Conservation (phyloP, 306 rosid species). For the Acmispon strigosus region DNA sequence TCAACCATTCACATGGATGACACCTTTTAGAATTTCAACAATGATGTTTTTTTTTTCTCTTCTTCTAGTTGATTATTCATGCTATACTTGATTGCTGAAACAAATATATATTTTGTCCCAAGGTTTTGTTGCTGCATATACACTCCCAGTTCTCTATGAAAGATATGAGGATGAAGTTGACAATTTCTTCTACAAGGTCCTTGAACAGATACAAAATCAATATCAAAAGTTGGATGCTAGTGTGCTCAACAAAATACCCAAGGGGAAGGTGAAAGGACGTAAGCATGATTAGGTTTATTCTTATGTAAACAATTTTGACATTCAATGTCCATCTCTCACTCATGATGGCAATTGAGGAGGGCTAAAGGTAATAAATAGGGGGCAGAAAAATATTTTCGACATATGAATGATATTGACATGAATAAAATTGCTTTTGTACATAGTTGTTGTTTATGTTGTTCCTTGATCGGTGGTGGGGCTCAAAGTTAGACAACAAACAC, state of each 20-base stretch:
- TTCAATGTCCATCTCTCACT: neutral
- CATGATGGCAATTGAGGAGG: neutral
- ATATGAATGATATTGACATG: neutral
- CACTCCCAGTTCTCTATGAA: slow-evolving; percentile 79
- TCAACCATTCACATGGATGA: neutral
- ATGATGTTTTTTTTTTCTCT: neutral
- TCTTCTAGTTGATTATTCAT: neutral
- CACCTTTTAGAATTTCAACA: neutral
- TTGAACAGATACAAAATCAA: slow-evolving; percentile 43
- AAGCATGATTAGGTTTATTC: slow-evolving; percentile 45
- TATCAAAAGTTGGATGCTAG: slow-evolving; percentile 54
- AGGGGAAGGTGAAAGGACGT: slow-evolving; percentile 45
- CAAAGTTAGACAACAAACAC: too few relatives aligned
- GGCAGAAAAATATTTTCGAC: neutral
- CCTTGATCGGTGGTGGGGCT: too few relatives aligned
- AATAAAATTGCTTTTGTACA: neutral
- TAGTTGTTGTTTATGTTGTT: neutral
- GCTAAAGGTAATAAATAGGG: neutral
- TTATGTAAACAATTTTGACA: neutral
- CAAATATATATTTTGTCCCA: neutral
- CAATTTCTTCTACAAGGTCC: slow-evolving; percentile 38
- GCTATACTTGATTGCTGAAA: slow-evolving; percentile 5
- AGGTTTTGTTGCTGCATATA: slow-evolving; percentile 88
- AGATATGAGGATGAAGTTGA: slow-evolving; percentile 72
- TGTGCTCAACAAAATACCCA: slow-evolving; percentile 74